Base-by-base conservation (phyloP, 805 yeast species). In the Saturnispora diversa region DNA sequence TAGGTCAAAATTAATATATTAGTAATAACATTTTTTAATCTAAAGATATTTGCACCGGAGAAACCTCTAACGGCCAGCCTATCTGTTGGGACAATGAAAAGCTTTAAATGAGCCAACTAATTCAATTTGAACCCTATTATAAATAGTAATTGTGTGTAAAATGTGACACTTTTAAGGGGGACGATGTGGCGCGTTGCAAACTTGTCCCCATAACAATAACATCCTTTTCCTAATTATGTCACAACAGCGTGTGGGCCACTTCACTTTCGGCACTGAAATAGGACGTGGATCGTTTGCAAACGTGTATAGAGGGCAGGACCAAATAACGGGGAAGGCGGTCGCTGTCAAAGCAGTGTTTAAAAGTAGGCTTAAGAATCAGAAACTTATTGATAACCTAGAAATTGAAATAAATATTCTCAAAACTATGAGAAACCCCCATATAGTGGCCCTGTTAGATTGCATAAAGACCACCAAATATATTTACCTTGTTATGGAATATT, bases 241-340 rank as follows among this genome's bases (percentile, higher is more conserved):
- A 25, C 34, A 43, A 37, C 31, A 42, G 36, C 23, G 21, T 36
- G 17, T 36, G 29, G 38, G 40, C 34, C 13, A 29, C 42, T 25
- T 39, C 37, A 5, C 24, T 23, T 28, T 36, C 54, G 48, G 47
- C 50, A 23, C 34, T 37, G 94, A 87, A 59, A 90, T 92, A 40
- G 98, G 98, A 19, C 78, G 84, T 52, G 98, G 98, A 25, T 84
- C 95, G 7, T 92, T 92, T 66, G 98, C 98, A 52, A 82, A 80
- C 46, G 98, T 92, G 20, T 90, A 84, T 66, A 87, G 85, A 62
- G 95, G 96, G 39, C 68, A 72, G 43, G 69, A 80, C 52, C 59
- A 65, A 33, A 59, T 64, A 32, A 68, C 74, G 3, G 68, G 68
- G 48, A 64, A 67, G 24, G 72, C 87, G 1, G 92, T 90, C 31